Base-by-base conservation (phyloP, 345 rosid species). In the Ceriops tagal region DNA sequence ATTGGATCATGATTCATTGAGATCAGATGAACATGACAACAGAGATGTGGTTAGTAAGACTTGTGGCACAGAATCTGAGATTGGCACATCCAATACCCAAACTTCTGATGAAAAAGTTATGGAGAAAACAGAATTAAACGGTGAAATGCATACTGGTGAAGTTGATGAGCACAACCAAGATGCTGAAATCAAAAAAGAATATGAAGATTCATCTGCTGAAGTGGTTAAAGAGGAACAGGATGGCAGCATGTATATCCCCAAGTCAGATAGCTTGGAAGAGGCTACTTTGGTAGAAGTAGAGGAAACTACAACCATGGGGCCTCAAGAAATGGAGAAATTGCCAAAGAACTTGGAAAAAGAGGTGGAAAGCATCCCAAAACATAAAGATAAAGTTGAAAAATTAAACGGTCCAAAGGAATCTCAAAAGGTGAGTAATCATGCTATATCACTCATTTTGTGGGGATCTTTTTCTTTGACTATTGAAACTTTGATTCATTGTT, bases 351-450 rank as follows among this genome's bases (percentile, higher is more conserved):
- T 55, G 43, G 80, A 68, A 61, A 78, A 71, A 64, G 85, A 80
- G 75, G 68, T 5, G 26, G 74, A 68, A 65, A 75, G 52, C 61
- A 53, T 73, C 20, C 62, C 58, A 43, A 66, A 70, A 71, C 71
- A 43, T 65, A 73, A 65, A 27, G 80, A 75, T 68, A 79, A 65
- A 68, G 82, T 67, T 65, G 67, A 46, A 7, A 78, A 75, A 67
- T 66, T 62, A 53, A 81, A 72, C 79, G 82, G 58, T 76, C 75
- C 52, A 19, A 83, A 78, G 72, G 77, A 57, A 65, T 62, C 87
- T 70, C 78, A 69, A 30, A 84, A 84, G 96, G 98, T 93, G 68
- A 82, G 30, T n/a, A 57, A n/a, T 66, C 57, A 27, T 22, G 39
- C 32, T n/a, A n/a, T 34, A 28, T 16, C 53, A 27, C 26, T 53